Base-by-base conservation (phyloP, 441 rosid genomes). In the Jatropha podagrica region DNA sequence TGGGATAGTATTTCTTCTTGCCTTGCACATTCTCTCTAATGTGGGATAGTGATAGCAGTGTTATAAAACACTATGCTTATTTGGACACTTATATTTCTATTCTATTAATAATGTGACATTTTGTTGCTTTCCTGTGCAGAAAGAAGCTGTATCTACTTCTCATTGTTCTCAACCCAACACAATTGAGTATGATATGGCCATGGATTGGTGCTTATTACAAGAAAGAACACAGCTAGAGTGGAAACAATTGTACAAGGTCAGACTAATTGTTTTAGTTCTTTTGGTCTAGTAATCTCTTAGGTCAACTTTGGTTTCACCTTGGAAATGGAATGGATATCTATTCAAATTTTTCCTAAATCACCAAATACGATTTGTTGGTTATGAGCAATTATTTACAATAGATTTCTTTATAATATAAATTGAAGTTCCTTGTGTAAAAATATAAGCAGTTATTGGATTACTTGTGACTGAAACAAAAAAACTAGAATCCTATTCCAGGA, bases 101-200 rank as follows among this genome's bases (percentile, higher is more conserved):
- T 49, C 38, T 55, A 32, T 41, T 20, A 20, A 49, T 11, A 51
- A 54, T 74, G 37, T 48, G 58, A 44, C 71, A 71, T 65, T 51
- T 49, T 55, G 55, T 40, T 68, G 15, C 17, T 67, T 65, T 41
- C 72, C 14, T 56, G 6, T 64, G 64, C 78, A 96, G 99, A 88
- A 85, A 83, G 89, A 83, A 75, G 92, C 95, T 1, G 87, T 94
- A 71, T 84, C 97, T 79, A 96, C 95, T 65, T 87, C 98, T 52
- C 99, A 91, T 86, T 89, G 88, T 80, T 87, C 98, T 79, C 98
- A 96, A 81, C 89, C 91, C 26, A 96, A 96, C 81, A 91, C 90
- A 17, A 70, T 94, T 69, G 98, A 89, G 82, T 90, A 82, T 84
- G 97, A 91, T 54, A 84, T 94, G 98, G 97, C 97, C 40, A 65